phyloP scores from a whole-genome alignment of 2,329 filamentous ascomycete genomes.

The Aureobasidium melanogenum region DNA sequence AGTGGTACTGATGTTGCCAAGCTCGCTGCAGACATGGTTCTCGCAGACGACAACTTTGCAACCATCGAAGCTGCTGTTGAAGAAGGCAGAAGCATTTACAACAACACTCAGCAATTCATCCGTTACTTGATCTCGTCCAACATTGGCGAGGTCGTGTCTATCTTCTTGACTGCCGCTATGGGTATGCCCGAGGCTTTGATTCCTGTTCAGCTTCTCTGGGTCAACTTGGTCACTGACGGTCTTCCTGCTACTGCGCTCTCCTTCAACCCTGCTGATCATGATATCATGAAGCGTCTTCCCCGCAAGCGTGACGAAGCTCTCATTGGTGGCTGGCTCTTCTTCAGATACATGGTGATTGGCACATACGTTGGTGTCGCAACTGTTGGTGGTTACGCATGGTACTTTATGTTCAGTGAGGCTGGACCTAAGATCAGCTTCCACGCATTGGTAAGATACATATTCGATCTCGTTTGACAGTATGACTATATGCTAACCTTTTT shows the following conservation, averaged over 20 bases:
- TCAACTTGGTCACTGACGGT: conserved; percentile 96
- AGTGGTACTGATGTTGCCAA: conserved; percentile 96
- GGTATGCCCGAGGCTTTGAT: conserved; percentile 98
- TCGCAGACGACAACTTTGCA: conserved; percentile 97
- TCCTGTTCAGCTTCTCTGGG: conserved; percentile 95
- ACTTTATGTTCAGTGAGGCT: conserved; percentile 91
- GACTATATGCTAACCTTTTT: conserved; percentile 12
- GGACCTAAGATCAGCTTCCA: conserved; percentile 88
- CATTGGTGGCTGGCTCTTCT: conserved; percentile 92
- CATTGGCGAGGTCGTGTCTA: conserved; percentile 97
- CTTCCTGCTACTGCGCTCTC: conserved; percentile 91
- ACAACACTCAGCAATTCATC: conserved; percentile 99
- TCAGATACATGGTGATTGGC: conserved; percentile 93
- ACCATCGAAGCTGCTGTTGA: conserved; percentile 95
- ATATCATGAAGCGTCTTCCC: conserved; percentile 90
- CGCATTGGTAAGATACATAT: conserved; percentile 57
- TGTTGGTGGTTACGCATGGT: conserved; percentile 98
- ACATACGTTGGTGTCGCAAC: conserved; percentile 91
- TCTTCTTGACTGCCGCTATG: conserved; percentile 91
- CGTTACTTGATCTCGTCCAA: conserved; percentile 98
- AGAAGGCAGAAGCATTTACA: conserved; percentile 96
- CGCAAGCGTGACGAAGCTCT: conserved; percentile 87
- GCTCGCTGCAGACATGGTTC: conserved; percentile 94
- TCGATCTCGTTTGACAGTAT: not conserved
- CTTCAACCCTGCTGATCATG: conserved; percentile 97